A percentile compares a stretch with the other conserved stretches of the same genome.
Evolutionary conservation across 2,329 filamentous ascomycete genomes (phyloP).

Genomic region (Coniochaeta sp.): DNA sequence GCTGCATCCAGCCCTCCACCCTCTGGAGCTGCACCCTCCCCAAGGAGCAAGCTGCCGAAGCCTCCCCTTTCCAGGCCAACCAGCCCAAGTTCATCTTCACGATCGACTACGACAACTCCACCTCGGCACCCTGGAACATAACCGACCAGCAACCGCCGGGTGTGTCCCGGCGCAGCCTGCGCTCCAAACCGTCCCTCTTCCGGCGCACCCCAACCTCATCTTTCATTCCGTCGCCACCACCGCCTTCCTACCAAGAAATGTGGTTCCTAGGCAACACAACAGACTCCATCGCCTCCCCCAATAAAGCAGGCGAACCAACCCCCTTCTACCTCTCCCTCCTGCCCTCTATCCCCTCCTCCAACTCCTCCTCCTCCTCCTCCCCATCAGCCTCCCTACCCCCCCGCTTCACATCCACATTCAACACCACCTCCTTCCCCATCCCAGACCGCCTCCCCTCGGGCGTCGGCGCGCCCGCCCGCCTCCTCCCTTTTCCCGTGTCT

Average conservation of each 20-base stretch:
- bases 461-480: slow-evolving; percentile 61
- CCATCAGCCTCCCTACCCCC: no score
- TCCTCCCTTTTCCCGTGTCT: slow-evolving; percentile 58
- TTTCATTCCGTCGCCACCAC: slow-evolving; percentile 46
- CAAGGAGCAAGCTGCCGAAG: slow-evolving; percentile 63
- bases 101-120: slow-evolving; percentile 64
- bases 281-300: slow-evolving; percentile 56
- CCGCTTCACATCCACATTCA: no score
- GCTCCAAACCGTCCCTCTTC: not conserved
- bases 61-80: slow-evolving; percentile 55
- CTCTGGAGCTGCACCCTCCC: slow-evolving; percentile 85
- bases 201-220: slow-evolving; percentile 10
- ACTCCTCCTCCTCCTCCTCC: slow-evolving; percentile 18
- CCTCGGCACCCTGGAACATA: slow-evolving; percentile 41
- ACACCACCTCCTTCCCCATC: slow-evolving; percentile 43
- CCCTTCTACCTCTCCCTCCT: slow-evolving; percentile 82
- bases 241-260: slow-evolving; percentile 63
- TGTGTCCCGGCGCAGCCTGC: slow-evolving; percentile 5
- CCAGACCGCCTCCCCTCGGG: slow-evolving; percentile 61
- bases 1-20: slow-evolving; percentile 65
- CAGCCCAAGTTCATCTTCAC: slow-evolving; percentile 76
- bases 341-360: slow-evolving; percentile 28
- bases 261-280: slow-evolving; percentile 81
- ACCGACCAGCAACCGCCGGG: slow-evolving; percentile 28
- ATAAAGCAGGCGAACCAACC: slow-evolving; percentile 78